A percentile compares a stretch with the other conserved stretches of the same genome.
Conservation (phyloP, 2,329 filamentous ascomycete genomes). For the Fusarium sarcochroum region DNA sequence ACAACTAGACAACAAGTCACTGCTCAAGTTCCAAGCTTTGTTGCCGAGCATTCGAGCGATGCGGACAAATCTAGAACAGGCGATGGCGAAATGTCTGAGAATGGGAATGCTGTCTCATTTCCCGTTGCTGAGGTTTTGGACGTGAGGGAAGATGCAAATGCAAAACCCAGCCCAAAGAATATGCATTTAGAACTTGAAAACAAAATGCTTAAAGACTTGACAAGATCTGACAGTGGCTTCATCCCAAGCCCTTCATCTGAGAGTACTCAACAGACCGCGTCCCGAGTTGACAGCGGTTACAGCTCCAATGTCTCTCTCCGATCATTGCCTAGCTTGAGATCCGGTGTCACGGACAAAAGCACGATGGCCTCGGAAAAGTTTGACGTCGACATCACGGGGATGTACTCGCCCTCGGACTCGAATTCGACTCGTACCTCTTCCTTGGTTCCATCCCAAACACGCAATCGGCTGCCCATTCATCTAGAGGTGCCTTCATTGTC, state of each 20-base stretch:
- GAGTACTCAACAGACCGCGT: conserved; percentile 60
- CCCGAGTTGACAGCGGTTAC: conserved; percentile 73
- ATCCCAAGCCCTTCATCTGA: conserved; percentile 62
- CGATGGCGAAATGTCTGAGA: conserved; percentile 38
- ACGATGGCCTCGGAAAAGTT: conserved; percentile 39
- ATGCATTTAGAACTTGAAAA: conserved; percentile 40
- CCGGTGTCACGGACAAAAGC: conserved; percentile 38
- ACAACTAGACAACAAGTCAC: conserved; percentile 10
- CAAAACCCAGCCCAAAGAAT: conserved; percentile 54
- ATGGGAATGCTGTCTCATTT: conserved; percentile 50
- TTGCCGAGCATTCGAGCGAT: conserved; percentile 22
- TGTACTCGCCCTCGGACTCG: conserved; percentile 35
- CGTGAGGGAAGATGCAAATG: conserved; percentile 60
- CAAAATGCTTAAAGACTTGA: conserved; percentile 43
- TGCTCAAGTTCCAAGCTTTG: conserved; percentile 5
- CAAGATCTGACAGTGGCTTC: conserved; percentile 64
- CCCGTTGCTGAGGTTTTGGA: conserved; percentile 56
- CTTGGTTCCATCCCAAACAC: conserved; percentile 35
- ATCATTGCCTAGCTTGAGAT: conserved; percentile 59
- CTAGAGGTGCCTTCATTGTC: conserved; percentile 35
- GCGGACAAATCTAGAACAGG: conserved; percentile 34
- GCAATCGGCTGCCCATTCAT: conserved; percentile 33
- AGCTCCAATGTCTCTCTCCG: conserved; percentile 71
- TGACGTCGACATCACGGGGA: conserved; percentile 24
- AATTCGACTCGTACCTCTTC: conserved; percentile 41